Evolutionary conservation across 2,329 filamentous ascomycete species (phyloP).

Genomic region (Geosmithia flava): DNA sequence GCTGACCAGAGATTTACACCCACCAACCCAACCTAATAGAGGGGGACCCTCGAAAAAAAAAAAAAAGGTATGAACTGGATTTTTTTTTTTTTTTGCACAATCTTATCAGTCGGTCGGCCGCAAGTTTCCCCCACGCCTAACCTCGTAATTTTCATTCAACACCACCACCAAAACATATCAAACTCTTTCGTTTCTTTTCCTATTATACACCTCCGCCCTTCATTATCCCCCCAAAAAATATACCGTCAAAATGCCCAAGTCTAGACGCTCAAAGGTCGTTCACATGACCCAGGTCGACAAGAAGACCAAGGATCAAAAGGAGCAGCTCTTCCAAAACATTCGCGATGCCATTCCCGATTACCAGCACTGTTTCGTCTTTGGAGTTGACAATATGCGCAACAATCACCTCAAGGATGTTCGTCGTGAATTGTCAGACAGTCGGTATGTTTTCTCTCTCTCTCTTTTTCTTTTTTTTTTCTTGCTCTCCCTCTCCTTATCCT

Average conservation of each 20-base stretch:
- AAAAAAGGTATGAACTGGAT: background rate
- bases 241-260: constrained; percentile 69
- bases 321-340: constrained; percentile 78
- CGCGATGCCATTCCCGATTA: constrained; percentile 76
- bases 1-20: too few relatives aligned
- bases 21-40: too few relatives aligned
- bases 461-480: too few relatives aligned
- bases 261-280: constrained; percentile 80
- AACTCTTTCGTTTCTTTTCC: too few relatives aligned
- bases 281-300: constrained; percentile 86
- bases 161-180: background rate
- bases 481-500: too few relatives aligned
- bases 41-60: background rate
- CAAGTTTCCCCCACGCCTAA: constrained; percentile 1
- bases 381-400: constrained; percentile 96
- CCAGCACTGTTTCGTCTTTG: constrained; percentile 86
- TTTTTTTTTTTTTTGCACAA: constrained; percentile 4
- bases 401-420: constrained; percentile 88
- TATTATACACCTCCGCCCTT: background rate
- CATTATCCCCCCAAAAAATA: background rate
- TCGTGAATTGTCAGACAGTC: constrained; percentile 70
- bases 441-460: constrained; percentile 36
- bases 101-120: constrained; percentile 3
- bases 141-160: background rate
- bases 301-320: constrained; percentile 86